These are phyloP conservation scores for Leccinum aurantiacum DNA, from an alignment of 768 basidiomycete genomes.

Conservation along the genomic window DNA sequence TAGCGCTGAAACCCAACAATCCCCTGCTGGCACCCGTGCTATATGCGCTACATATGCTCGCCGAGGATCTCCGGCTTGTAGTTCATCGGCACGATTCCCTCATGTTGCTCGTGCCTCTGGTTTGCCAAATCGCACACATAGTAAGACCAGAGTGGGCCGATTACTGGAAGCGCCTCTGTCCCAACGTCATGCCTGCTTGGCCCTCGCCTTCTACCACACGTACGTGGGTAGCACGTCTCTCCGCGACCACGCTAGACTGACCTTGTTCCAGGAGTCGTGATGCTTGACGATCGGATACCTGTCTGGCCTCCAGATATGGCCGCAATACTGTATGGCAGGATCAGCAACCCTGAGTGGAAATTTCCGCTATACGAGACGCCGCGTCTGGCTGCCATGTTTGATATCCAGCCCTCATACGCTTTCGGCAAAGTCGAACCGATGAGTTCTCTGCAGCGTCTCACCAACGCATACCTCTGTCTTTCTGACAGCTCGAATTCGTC, in stretches of 20 bases:
- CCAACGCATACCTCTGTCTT: constrained; percentile 55
- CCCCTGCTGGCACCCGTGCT: constrained; percentile 57
- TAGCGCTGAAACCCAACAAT: constrained; percentile 36
- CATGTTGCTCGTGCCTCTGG: constrained; percentile 54
- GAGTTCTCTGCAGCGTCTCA: constrained; percentile 50
- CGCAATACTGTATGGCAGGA: constrained; percentile 55
- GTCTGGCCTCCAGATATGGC: constrained; percentile 79
- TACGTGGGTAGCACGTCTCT: constrained; percentile 7
- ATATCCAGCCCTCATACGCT: constrained; percentile 53
- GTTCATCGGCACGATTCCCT: constrained; percentile 56
- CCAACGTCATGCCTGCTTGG: constrained; percentile 62
- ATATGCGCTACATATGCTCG: constrained; percentile 77
- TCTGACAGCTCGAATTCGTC: constrained; percentile 52
- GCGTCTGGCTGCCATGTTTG: constrained; percentile 49
- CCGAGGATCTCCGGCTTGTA: constrained; percentile 64
- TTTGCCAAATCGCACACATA: constrained; percentile 60
- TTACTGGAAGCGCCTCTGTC: constrained; percentile 85
- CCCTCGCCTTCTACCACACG: constrained; percentile 43
- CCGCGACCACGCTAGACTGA: constrained; percentile 10
- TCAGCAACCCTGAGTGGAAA: constrained; percentile 70
- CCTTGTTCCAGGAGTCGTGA: constrained; percentile 38
- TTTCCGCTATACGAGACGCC: constrained; percentile 47
- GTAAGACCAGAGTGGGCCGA: constrained; percentile 87
- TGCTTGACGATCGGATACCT: constrained; percentile 68
- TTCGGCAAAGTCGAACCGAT: constrained; percentile 66